Base-by-base conservation (phyloP, 305 asterid genomes). In the Vinca major region DNA sequence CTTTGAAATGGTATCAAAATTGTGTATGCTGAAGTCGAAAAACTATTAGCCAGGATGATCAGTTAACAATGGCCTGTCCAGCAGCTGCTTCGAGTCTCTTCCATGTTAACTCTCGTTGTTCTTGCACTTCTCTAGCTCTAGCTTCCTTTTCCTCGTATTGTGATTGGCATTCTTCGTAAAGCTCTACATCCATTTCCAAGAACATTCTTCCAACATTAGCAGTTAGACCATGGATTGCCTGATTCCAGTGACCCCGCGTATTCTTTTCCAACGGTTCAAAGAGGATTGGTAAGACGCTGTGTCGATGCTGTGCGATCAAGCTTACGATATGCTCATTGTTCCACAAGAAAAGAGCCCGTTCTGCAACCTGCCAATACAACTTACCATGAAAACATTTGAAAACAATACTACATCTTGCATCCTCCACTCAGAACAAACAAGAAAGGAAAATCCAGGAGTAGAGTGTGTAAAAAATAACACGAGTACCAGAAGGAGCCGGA, bases 271-370 rank as follows among this genome's bases (percentile, higher is more conserved):
- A 66, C 14, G 97, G 82, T 60, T 82, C 88, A 72, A 86, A 88
- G 75, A 92, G 83, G 81, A 88, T 88, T 47, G 98, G 98, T 71
- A 92, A 72, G 76, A 92, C 78, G 21, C 70, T 85, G 47, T 77
- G 86, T n/a, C 95, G 88, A 63, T 92, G 84, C 73, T 86, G 91
- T 0, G 92, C 95, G 60, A 92, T 86, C 80, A 90, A 78, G 69
- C 83, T 86, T 39, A 92, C 94, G 69, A 92, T 87, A 80, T 90
- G 97, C 75, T 90, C 98, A 26, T 92, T 92, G 87, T 90, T 92
- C 98, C 97, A 92, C 88, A 86, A 85, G 85, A 90, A 92, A 73
- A 90, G 98, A 61, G 98, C 98, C 45, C 97, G 82, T 74, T 92
- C 97, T 13, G 97, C 95, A 73, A 92, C 97, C 98, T 92, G 85